Conservation (phyloP, 345 rosid species). For the Lumnitzera racemosa region DNA sequence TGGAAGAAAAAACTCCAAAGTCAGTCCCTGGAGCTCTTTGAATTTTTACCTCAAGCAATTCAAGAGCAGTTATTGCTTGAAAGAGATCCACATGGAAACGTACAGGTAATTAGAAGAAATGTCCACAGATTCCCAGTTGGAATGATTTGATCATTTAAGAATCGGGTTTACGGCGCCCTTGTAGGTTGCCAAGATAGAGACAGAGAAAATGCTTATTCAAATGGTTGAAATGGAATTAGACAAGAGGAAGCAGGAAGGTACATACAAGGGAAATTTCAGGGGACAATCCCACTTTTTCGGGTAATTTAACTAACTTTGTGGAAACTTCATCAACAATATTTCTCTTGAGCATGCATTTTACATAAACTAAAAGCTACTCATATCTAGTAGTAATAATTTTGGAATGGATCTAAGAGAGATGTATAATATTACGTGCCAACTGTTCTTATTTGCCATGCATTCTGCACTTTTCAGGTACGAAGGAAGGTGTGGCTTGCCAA, state of each 20-base stretch:
- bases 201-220: conserved; percentile 98
- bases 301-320: conserved; percentile 23
- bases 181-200: conserved; percentile 95
- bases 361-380: no score
- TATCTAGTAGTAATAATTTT: no score
- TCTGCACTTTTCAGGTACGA: conserved; percentile 56
- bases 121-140: conserved; percentile 1
- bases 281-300: conserved; percentile 97
- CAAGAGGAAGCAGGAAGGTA: conserved; percentile 68
- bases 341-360: background rate
- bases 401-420: no score
- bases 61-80: conserved; percentile 95
- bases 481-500: conserved; percentile 96
- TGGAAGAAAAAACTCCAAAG: conserved; percentile 79
- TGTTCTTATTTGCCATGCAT: conserved; percentile 1
- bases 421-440: no score
- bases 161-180: background rate
- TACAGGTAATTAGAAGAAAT: conserved; percentile 52
- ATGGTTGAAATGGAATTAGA: conserved; percentile 94
- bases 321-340: background rate
- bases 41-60: conserved; percentile 74
- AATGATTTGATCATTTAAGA: conserved; percentile 1
- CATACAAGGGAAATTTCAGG: conserved; percentile 52
- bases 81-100: conserved; percentile 99
- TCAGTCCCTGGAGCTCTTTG: conserved; percentile 66